Evolutionary conservation across 2,329 filamentous ascomycete genomes (phyloP), one percentile per base, ranked within the genome.

Genomic region (Diaporthe humulicola): DNA sequence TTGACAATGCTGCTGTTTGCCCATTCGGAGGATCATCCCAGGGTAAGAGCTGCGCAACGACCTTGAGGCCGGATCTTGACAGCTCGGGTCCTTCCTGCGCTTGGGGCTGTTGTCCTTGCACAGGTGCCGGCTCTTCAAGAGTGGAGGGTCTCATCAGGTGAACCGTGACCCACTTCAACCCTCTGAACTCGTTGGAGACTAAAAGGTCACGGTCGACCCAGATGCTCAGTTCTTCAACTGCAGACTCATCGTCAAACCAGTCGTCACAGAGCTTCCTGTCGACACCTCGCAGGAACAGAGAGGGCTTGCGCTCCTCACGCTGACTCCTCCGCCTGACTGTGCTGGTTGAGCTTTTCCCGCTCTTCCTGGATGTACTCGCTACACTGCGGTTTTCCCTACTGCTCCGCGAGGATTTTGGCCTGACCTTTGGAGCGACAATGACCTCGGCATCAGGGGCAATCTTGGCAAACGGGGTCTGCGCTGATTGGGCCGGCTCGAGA

Each of bases 371-470:
- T 2, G 93, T 93, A 79, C 94, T 95, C 0, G 93, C 90, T 12
- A 96, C 93, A 81, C 96, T 98, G 74, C 93, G 89, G 80, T 90
- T 95, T 78, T 97, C 95, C 50, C 92, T 90, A n/a, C 87, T 90
- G 75, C 85, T 89, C 73, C 92, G 90, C 4, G 91, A 87, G 45
- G 89, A 86, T 82, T 94, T 95, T 56, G 93, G 89, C 73, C 96
- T 91, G 36, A 93, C 93, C 85, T 99, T 99, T 0, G 97, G 97
- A 4, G 97, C 97, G 75, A 99, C 97, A 77, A 98, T 98, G 67
- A 99, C 96, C 84, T 99, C 97, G 30, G 96, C 96, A 81, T 98
- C 95, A 0, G 96, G 94, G 0, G 95, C 94, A 69, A 99, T 94
- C 84, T 98, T 98, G 36, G 94, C 95, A 81, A 99, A 99, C 0